phyloP scores from a whole-genome alignment of 352 stramenopile genomes.

The Globisporangium uncinulatum region DNA sequence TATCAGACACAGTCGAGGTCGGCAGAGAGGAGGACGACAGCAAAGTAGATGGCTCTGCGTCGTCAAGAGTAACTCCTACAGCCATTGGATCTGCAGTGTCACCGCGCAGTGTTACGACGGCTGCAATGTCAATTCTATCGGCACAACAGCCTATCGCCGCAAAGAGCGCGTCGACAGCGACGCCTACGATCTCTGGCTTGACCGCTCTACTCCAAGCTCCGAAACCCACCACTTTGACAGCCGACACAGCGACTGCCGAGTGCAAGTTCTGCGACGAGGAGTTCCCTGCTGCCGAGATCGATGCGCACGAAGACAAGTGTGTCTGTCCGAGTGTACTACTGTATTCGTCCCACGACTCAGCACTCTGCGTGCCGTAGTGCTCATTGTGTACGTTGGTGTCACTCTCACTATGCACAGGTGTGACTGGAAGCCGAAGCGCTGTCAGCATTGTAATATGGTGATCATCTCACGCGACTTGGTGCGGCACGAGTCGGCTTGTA shows the following conservation, averaged over 20 bases:
- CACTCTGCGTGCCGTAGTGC: not conserved
- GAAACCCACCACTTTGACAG: not conserved
- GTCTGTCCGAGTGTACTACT: not conserved
- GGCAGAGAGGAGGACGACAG: not conserved
- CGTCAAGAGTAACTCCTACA: no score
- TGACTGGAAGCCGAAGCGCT: conserved; percentile 73
- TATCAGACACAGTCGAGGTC: not conserved
- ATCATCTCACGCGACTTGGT: conserved; percentile 61
- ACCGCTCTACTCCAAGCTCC: not conserved
- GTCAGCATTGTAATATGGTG: conserved; percentile 80
- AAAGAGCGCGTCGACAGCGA: not conserved
- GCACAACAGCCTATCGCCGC: not conserved
- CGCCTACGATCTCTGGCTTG: not conserved
- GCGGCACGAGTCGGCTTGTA: conserved; percentile 64
- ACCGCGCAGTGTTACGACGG: no score
- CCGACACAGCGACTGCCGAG: conserved; percentile 14
- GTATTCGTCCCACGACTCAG: not conserved
- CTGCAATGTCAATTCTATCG: not conserved
- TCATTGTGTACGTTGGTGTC: not conserved
- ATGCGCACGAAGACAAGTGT: conserved; percentile 58
- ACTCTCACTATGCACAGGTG: conserved; percentile 26
- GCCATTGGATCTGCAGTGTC: no score
- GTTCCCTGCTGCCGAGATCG: conserved; percentile 40
- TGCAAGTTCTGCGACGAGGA: conserved; percentile 84
- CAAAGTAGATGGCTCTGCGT: no score